Evolutionary conservation across 768 basidiomycete species (phyloP), one percentile per base, ranked within the genome.

Genomic region (Holtermannia corniformis): DNA sequence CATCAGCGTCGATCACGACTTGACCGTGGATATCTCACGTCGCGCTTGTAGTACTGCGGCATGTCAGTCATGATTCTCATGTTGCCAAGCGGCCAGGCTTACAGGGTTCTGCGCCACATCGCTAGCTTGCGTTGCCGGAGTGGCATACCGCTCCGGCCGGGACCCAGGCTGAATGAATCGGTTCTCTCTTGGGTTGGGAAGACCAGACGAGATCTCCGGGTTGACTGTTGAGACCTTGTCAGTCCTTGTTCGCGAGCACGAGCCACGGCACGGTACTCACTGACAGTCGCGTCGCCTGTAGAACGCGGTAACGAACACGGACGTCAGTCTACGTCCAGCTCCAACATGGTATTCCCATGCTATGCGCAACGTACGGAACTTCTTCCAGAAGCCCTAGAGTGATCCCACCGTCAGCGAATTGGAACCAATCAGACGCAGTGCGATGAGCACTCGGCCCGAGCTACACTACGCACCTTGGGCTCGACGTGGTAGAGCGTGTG

Each of bases 301-400:
- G 41, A 57, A 37, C 16, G 16, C 22, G 48, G 21, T 4, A 24
- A 27, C 22, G 21, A 45, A 21, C n/a, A 5, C 20, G 12, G 10
- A 32, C 21, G 23, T 54, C 42, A 52, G 27, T 57, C 51, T 49
- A 47, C 26, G 42, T 25, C 10, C 44, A 19, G 16, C 7, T 42
- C 22, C n/a, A 37, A 7, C 22, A 13, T 21, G 27, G 32, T 10
- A 22, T n/a, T 24, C 12, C 49, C 13, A 13, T 5, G 25, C 21
- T 44, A 23, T 32, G 43, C 24, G 20, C 23, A 11, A 78, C 87
- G 55, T 62, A 90, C 90, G 82, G 68, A 95, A 89, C 76, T 86
- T 89, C 81, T 92, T 93, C 91, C 91, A 93, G 72, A 93, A 92
- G 7, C 91, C 90, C 73, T 84, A 82, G 22, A 48, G 2, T 4